Evolutionary conservation across 2,329 filamentous ascomycete species (phyloP).

Genomic region (Periconia digitata): DNA sequence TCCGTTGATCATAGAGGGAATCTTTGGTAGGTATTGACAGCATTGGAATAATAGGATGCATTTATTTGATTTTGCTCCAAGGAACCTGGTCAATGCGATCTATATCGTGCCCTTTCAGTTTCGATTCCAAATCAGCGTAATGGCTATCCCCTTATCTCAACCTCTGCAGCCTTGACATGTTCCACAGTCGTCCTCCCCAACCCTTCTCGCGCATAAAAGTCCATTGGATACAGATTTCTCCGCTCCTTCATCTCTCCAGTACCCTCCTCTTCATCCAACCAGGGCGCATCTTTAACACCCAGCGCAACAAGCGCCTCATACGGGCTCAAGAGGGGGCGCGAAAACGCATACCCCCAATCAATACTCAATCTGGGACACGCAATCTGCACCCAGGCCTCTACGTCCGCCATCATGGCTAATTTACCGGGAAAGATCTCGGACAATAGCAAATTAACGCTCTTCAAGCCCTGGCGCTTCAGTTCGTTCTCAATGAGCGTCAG

Average conservation of each 20-base stretch:
- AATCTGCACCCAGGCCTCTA: conserved; percentile 98
- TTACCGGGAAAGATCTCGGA: conserved; percentile 98
- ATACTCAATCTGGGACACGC: conserved; percentile 96
- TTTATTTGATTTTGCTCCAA: background rate
- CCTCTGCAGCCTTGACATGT: conserved; percentile 28
- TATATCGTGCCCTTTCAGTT: background rate
- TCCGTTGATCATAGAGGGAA: too few species aligned
- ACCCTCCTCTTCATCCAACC: conserved; percentile 59
- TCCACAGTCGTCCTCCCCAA: conserved; percentile 71
- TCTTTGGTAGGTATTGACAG: too few species aligned
- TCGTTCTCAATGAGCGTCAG: conserved; percentile 82
- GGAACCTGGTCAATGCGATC: too few species aligned
- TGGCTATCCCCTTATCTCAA: conserved; percentile 6
- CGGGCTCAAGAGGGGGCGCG: conserved; percentile 82
- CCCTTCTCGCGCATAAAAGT: conserved; percentile 93
- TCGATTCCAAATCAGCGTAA: background rate
- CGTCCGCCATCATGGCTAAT: conserved; percentile 85
- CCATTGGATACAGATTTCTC: conserved; percentile 85
- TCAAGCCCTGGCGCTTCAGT: conserved; percentile 70
- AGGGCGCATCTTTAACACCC: conserved; percentile 68
- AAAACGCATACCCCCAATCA: conserved; percentile 98
- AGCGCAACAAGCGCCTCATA: conserved; percentile 95
- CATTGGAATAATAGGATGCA: background rate
- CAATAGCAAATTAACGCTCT: conserved; percentile 81
- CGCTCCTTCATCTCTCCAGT: conserved; percentile 44